Evolutionary conservation across 495 filamentous ascomycete genomes (phyloP).

Genomic region (Penicillium longicatenatum): DNA sequence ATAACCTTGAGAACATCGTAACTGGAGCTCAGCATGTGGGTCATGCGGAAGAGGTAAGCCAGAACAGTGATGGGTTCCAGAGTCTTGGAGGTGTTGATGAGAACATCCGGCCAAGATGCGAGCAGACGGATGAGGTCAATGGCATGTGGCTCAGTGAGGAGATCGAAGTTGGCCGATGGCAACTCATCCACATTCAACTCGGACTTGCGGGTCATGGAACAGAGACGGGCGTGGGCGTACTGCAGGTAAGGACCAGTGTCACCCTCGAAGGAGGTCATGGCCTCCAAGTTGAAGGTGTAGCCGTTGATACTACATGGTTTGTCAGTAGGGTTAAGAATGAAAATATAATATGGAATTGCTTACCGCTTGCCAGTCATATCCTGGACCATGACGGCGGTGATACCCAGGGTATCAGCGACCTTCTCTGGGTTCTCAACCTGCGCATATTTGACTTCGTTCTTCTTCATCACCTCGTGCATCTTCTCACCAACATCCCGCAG

Average conservation of each 20-base stretch:
- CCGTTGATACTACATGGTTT: constrained; percentile 56
- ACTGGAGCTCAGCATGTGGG: constrained; percentile 77
- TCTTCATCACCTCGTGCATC: constrained; percentile 73
- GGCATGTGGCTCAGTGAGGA: constrained; percentile 59
- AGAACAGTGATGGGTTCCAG: constrained; percentile 70
- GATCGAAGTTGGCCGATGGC: constrained; percentile 53
- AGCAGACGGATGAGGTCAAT: constrained; percentile 60
- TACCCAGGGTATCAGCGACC: constrained; percentile 59
- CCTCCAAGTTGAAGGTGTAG: constrained; percentile 67
- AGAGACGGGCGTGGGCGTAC: constrained; percentile 69
- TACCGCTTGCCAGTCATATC: constrained; percentile 71
- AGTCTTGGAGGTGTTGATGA: constrained; percentile 61
- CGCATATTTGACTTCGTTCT: constrained; percentile 63
- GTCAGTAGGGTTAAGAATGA: neutral
- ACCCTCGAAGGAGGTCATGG: constrained; percentile 70
- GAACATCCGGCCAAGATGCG: constrained; percentile 64
- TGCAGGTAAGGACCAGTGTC: constrained; percentile 73
- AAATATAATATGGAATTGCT: constrained; percentile 15
- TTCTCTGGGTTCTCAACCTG: constrained; percentile 63
- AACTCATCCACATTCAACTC: constrained; percentile 46
- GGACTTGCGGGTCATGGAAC: constrained; percentile 60
- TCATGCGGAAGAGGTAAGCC: constrained; percentile 87
- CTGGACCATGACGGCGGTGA: constrained; percentile 71
- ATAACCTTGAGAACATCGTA: constrained; percentile 82
- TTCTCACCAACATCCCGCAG: constrained; percentile 63